Evolutionary conservation across 352 stramenopile genomes (phyloP).

Genomic region (Phytophthora cryptogea): DNA sequence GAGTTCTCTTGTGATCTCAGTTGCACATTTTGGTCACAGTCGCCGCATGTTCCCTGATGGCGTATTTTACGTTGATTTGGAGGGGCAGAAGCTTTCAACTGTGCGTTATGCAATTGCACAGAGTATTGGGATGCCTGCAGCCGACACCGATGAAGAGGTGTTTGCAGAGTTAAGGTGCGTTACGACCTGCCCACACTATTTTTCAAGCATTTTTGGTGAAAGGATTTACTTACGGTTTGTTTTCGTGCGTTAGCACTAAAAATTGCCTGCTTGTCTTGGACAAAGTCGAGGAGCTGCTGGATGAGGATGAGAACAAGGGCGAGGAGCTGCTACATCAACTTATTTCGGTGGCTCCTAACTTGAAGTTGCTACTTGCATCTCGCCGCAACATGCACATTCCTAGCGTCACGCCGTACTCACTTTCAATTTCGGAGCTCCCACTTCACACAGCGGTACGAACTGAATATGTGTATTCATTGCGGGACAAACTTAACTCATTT

Average conservation of each 20-base stretch:
- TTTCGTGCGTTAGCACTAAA: conserved; percentile 44
- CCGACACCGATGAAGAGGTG: conserved; percentile 76
- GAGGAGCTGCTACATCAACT: conserved; percentile 71
- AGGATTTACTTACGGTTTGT: conserved; percentile 6
- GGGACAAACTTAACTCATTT: background rate
- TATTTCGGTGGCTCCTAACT: conserved; percentile 72
- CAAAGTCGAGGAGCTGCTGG: conserved; percentile 80
- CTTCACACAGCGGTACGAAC: conserved; percentile 62
- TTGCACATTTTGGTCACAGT: conserved; percentile 80
- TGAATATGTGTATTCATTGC: conserved; percentile 1
- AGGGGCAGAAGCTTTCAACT: conserved; percentile 80
- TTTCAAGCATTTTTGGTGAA: background rate
- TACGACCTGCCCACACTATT: background rate
- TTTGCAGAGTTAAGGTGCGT: conserved; percentile 71
- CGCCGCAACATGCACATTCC: conserved; percentile 74
- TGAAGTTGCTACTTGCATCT: conserved; percentile 71
- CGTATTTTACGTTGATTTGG: conserved; percentile 84
- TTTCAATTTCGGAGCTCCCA: conserved; percentile 75
- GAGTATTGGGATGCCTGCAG: conserved; percentile 74
- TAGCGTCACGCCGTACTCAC: conserved; percentile 78
- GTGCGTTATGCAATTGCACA: conserved; percentile 83
- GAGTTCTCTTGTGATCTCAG: conserved; percentile 81
- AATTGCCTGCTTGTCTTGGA: conserved; percentile 76
- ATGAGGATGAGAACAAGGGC: conserved; percentile 75
- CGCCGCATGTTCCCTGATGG: conserved; percentile 79